phyloP scores from a whole-genome alignment of 1,284 basidiomycete genomes.

The Porogramme epimiltina region DNA sequence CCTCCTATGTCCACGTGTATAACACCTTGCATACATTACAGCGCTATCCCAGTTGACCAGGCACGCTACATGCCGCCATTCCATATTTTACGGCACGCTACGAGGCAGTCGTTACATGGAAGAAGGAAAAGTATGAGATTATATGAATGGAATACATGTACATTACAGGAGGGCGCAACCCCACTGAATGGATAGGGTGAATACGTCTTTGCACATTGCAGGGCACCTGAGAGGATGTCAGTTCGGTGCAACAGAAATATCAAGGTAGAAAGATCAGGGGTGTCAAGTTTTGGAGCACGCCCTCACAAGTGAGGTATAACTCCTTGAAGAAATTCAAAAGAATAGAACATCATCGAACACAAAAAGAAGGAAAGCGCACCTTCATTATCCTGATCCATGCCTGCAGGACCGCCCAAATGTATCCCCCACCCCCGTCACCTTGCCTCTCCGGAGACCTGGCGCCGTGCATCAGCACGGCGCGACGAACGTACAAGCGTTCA shows the following conservation, averaged over 20 bases:
- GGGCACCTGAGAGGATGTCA: too few species aligned
- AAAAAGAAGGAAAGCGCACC: not conserved
- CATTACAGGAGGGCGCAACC: too few species aligned
- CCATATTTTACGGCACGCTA: too few species aligned
- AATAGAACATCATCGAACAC: constrained; percentile 27
- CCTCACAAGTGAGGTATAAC: constrained; percentile 57
- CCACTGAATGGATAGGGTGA: too few species aligned
- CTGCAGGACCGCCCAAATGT: not conserved
- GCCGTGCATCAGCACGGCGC: not conserved
- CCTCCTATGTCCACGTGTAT: too few species aligned
- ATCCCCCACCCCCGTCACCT: constrained; percentile 23
- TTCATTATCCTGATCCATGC: not conserved
- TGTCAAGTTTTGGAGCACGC: constrained; percentile 79
- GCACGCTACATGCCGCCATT: too few species aligned
- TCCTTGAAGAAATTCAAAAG: constrained; percentile 85
- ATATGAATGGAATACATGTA: too few species aligned
- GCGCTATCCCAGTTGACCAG: too few species aligned
- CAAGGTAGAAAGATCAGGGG: constrained; percentile 3
- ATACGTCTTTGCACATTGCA: too few species aligned
- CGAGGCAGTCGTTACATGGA: too few species aligned
- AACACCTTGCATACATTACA: too few species aligned
- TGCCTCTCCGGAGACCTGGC: constrained; percentile 32
- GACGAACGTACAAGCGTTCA: constrained; percentile 35
- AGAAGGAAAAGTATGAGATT: too few species aligned
- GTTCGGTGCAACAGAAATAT: not conserved